Evolutionary conservation across 768 basidiomycete species (phyloP), one percentile per base, ranked within the genome.

Genomic region (Pleurotus ostreatus): DNA sequence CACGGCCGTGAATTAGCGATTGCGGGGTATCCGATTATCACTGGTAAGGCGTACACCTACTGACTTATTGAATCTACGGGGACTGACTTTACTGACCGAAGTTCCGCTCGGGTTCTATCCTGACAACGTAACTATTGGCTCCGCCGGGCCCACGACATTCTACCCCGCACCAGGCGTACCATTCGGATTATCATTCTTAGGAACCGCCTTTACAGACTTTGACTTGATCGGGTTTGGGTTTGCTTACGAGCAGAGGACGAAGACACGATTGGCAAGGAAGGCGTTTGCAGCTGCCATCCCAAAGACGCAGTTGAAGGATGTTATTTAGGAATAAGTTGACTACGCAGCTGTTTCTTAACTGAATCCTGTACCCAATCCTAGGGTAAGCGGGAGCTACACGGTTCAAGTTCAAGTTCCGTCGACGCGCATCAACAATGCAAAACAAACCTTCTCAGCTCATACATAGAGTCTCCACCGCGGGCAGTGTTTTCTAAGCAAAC

Each of bases 181-280:
- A 0, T 82, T 85, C 48, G 85, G 85, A 1, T 64, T 86, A 5
- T 78, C 82, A 3, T 86, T 87, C 69, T 61, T 85, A 8, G 83
- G 84, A 0, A 82, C 84, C 0, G 80, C 80, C 12, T 86, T 81
- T 63, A 80, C 80, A 40, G 86, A 86, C 55, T 79, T 77, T 61
- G 67, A 75, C 22, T 71, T 86, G 40, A 75, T 88, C 55, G 72
- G 78, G 0, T 77, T 81, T 58, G 86, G 75, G 2, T 86, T 77
- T 65, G 84, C 85, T 1, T 86, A 83, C 58, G 86, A 88, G 66
- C 85, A 86, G 64, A 76, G 73, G 58, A 86, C 86, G 4, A 72
- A 80, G 55, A 79, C 77, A 1, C 66, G 84, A 16, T 63, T 84
- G 49, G 66, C 66, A 46, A 71, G 79, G 57, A 72, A 66, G 62